These are phyloP conservation scores for Xylaria sp. DNA, from an alignment of 2,329 filamentous ascomycete genomes.

Conservation along the genomic window DNA sequence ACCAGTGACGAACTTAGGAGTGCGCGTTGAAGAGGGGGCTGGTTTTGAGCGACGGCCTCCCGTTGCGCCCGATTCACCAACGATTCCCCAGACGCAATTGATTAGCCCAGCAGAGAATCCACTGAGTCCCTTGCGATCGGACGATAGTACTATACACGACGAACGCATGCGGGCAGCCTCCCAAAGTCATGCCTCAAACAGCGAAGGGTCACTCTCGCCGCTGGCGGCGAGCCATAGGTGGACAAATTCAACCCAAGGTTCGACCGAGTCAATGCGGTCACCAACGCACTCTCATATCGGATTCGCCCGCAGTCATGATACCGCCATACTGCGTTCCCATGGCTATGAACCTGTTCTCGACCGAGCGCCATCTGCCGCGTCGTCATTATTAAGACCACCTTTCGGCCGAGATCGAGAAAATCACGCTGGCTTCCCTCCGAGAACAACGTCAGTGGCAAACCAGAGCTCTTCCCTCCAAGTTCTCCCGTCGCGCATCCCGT, in stretches of 20 bases:
- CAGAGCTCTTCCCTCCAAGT: constrained; percentile 36
- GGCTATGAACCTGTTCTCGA: constrained; percentile 33
- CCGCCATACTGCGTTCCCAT: constrained; percentile 32
- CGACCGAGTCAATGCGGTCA: constrained; percentile 35
- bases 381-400: constrained; percentile 41
- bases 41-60: constrained; percentile 42
- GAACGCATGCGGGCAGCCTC: constrained; percentile 45
- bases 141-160: constrained; percentile 32
- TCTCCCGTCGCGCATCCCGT: constrained; percentile 45
- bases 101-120: constrained; percentile 39
- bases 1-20: constrained; percentile 37
- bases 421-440: constrained; percentile 42
- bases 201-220: constrained; percentile 47
- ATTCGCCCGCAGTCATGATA: constrained; percentile 39
- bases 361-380: constrained; percentile 40
- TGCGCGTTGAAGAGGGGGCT: constrained; percentile 40
- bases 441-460: constrained; percentile 43
- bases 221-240: constrained; percentile 46
- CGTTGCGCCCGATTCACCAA: constrained; percentile 48
- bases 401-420: constrained; percentile 33
- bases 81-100: constrained; percentile 46
- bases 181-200: constrained; percentile 42
- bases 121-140: constrained; percentile 32
- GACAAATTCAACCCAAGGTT: constrained; percentile 49
- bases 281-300: constrained; percentile 39